Base-by-base conservation (phyloP, 306 rosid genomes). In the Lithocarpus polystachyus region DNA sequence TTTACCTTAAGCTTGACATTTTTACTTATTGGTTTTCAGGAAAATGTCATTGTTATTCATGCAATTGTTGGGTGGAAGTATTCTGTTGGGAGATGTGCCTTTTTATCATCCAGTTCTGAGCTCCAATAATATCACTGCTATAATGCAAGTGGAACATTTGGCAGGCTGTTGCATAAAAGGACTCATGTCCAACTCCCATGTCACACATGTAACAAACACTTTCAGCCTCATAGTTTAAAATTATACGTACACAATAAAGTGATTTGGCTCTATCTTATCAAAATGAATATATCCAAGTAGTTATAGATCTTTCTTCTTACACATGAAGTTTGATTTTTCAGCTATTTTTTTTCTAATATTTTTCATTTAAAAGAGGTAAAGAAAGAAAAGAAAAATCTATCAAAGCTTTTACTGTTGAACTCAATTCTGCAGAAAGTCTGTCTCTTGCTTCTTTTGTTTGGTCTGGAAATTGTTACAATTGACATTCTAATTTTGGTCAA, bases 41-140 rank as follows among this genome's bases (percentile, higher is more conserved):
- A 93, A 60, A 95, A 93, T 76, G 98, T 96, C 2, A 92, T 93
- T 60, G 93, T 91, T 24, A 83, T 87, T 79, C 94, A 93, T 80
- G 88, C 99, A 68, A 95, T 95, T 87, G 89, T 95, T 75, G 98
- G 99, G 73, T 95, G 99, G 99, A 95, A 95, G 85, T 93, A 97
- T 48, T 84, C 96, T 24, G 76, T 93, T 68, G 99, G 99, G 68
- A 86, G 84, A 84, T 72, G 12, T 69, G n/a, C 6, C 45, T 20
- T 20, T 28, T 3, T 65, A 9, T 67, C 24, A 9, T 67, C 51
- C 14, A 23, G 15, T 56, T 68, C 75, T 70, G 74, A 53, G 23
- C 13, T 40, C 45, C 11, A 40, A 40, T 8, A 40, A 40, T 40
- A 40, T 7, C 45, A 40, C 45, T 59, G 67, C 31, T 59, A 28